These are phyloP conservation scores for Pouteria glomerata DNA, from an alignment of 148 eudicot genomes.

Conservation along the genomic window DNA sequence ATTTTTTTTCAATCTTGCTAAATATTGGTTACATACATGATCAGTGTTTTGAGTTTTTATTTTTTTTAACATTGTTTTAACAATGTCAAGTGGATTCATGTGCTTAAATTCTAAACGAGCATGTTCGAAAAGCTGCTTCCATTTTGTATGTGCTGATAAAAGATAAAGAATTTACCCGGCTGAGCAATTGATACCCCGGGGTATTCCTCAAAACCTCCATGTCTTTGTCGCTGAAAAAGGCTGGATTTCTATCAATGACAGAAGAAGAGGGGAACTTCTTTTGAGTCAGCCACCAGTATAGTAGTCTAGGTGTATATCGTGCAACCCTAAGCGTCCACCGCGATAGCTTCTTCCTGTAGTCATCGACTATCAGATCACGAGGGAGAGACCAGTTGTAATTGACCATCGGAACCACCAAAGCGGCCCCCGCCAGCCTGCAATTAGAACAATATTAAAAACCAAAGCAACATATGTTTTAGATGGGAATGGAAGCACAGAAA, in stretches of 20 bases:
- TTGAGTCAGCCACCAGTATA: slow-evolving; percentile 71
- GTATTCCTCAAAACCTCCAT: slow-evolving; percentile 53
- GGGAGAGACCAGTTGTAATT: slow-evolving; percentile 73
- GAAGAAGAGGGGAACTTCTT: slow-evolving; percentile 45
- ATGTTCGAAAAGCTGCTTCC: background rate
- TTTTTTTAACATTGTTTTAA: background rate
- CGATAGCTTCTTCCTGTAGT: slow-evolving; percentile 52
- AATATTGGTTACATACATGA: too few relatives aligned
- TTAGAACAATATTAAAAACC: slow-evolving; percentile 1
- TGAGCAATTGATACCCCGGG: slow-evolving; percentile 59
- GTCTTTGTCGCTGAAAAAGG: slow-evolving; percentile 50
- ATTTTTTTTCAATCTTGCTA: too few relatives aligned
- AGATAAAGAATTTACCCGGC: slow-evolving; percentile 30
- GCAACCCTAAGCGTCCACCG: slow-evolving; percentile 29
- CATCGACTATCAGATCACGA: slow-evolving; percentile 36
- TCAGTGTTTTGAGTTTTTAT: too few relatives aligned
- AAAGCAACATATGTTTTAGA: background rate
- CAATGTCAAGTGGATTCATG: background rate
- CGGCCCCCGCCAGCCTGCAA: slow-evolving; percentile 64
- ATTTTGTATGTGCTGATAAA: background rate
- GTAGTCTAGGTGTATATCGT: slow-evolving; percentile 44
- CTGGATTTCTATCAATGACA: slow-evolving; percentile 55
- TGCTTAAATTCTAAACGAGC: background rate
- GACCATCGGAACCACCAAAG: slow-evolving; percentile 54
- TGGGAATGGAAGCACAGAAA: background rate